A percentile compares a stretch with the other conserved stretches of the same genome.
These are phyloP conservation scores for Morella rubra DNA, from an alignment of 306 rosid genomes.

Conservation along the genomic window DNA sequence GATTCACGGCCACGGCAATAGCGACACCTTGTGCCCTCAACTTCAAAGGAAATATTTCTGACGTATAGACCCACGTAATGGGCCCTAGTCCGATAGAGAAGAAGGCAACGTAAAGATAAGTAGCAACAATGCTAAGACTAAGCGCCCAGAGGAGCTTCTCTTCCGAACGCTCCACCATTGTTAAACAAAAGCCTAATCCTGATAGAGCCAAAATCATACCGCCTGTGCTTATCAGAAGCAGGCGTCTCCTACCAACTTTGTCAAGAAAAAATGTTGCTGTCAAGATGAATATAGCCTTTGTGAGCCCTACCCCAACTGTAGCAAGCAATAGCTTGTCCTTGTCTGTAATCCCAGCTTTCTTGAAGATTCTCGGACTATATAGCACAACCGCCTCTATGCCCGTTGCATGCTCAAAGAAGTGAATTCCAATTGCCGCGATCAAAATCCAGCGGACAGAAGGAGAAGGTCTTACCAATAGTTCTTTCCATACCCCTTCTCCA, in stretches of 20 bases:
- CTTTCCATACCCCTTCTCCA: constrained; percentile 66
- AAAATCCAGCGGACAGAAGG: constrained; percentile 64
- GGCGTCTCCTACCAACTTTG: constrained; percentile 54
- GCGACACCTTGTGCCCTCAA: constrained; percentile 72
- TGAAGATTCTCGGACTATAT: constrained; percentile 80
- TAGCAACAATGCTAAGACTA: constrained; percentile 47
- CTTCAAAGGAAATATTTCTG: constrained; percentile 79
- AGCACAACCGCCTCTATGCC: constrained; percentile 84
- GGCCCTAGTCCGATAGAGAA: constrained; percentile 78
- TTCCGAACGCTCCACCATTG: constrained; percentile 45
- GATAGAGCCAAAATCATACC: constrained; percentile 55
- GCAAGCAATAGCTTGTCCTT: constrained; percentile 64
- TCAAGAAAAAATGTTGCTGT: constrained; percentile 59
- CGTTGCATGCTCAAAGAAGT: constrained; percentile 71
- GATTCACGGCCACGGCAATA: constrained; percentile 75
- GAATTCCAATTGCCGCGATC: constrained; percentile 66
- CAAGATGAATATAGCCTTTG: constrained; percentile 47
- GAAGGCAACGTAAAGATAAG: constrained; percentile 54
- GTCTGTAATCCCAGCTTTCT: constrained; percentile 57
- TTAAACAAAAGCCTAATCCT: constrained; percentile 56
- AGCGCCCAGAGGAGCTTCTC: constrained; percentile 53
- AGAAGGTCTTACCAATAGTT: constrained; percentile 51
- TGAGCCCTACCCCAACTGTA: constrained; percentile 67
- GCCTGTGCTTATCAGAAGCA: constrained; percentile 51
- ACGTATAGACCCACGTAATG: constrained; percentile 70